Percentiles rank a stretch among this genome's conserved stretches.
These are phyloP conservation scores for Miscanthus lutarioriparius DNA, from an alignment of 176 grass and related monocot species.

Conservation along the genomic window DNA sequence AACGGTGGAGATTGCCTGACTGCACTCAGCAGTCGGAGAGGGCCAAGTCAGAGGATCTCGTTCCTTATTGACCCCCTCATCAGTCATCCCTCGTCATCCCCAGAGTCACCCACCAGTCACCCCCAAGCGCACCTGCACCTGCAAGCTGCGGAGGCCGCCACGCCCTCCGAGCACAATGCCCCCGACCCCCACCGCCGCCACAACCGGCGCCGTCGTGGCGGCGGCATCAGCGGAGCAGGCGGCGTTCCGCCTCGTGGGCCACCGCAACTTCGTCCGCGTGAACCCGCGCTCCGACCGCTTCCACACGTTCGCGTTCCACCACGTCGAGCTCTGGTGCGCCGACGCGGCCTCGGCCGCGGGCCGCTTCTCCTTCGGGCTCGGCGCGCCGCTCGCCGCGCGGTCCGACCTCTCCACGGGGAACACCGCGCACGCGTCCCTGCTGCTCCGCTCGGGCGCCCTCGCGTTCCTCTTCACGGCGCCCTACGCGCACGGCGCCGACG, in stretches of 20 bases:
- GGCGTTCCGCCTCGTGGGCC: slow-evolving; percentile 49
- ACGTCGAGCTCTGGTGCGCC: slow-evolving; percentile 85
- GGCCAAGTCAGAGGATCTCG: too few relatives aligned
- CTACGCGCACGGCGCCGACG: slow-evolving; percentile 36
- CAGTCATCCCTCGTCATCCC: background rate
- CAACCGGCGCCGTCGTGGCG: slow-evolving; percentile 6
- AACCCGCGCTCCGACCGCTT: slow-evolving; percentile 73
- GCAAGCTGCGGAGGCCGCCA: background rate
- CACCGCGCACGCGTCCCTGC: slow-evolving; percentile 69
- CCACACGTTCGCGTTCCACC: slow-evolving; percentile 69
- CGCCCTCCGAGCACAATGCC: slow-evolving; percentile 33
- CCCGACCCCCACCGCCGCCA: slow-evolving; percentile 16
- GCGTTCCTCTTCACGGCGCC: slow-evolving; percentile 87
- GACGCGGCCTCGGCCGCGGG: slow-evolving; percentile 64
- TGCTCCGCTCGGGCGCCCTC: slow-evolving; percentile 73
- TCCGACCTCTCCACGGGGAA: slow-evolving; percentile 95
- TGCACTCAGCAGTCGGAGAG: too few relatives aligned
- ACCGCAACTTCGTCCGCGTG: slow-evolving; percentile 49
- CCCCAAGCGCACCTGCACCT: background rate
- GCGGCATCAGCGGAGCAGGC: background rate
- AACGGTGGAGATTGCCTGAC: too few relatives aligned
- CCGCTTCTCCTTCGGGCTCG: slow-evolving; percentile 83
- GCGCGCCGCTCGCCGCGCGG: slow-evolving; percentile 58
- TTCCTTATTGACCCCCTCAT: too few relatives aligned
- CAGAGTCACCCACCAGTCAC: background rate